Percentiles rank a stretch among this genome's conserved stretches.
These are phyloP conservation scores for Neodidymelliopsis sp. DNA, from an alignment of 2,329 filamentous ascomycete species.

Conservation along the genomic window DNA sequence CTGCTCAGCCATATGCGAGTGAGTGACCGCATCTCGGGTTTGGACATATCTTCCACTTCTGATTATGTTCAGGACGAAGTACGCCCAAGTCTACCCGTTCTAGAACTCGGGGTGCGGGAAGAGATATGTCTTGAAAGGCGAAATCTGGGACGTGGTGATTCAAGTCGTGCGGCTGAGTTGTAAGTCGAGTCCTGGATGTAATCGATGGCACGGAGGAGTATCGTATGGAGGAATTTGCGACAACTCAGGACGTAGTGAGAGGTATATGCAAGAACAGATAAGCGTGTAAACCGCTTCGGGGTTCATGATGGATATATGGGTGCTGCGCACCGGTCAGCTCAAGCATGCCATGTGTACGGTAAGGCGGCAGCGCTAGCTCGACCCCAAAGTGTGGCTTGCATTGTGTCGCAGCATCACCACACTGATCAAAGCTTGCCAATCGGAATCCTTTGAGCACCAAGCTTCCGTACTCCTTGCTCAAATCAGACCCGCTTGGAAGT, in stretches of 20 bases:
- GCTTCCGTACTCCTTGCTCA: not conserved
- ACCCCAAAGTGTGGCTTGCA: conserved; percentile 16
- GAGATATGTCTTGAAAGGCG: not conserved
- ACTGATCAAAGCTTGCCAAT: conserved; percentile 5
- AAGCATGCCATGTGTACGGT: conserved; percentile 23
- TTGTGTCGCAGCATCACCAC: conserved; percentile 13
- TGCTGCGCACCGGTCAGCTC: conserved; percentile 6
- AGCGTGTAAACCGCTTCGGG: conserved; percentile 5
- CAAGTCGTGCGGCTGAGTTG: conserved; percentile 18
- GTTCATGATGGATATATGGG: conserved; percentile 11
- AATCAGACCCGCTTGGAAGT: not conserved
- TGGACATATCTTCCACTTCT: conserved; percentile 2
- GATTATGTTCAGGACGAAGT: no score
- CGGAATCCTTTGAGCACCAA: not conserved
- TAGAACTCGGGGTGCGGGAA: not conserved
- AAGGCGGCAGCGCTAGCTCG: conserved; percentile 24
- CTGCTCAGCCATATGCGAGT: not conserved
- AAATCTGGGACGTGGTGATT: conserved; percentile 14
- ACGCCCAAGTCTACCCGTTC: no score
- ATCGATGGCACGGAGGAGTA: not conserved
- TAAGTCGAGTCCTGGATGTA: not conserved
- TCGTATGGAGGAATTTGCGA: not conserved
- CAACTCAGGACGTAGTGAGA: not conserved
- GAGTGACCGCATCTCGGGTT: not conserved
- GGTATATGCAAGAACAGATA: not conserved